Percentiles rank a stretch among this genome's conserved stretches.
These are phyloP conservation scores for Monosporascus sp. DNA, from an alignment of 2,329 filamentous ascomycete genomes.

Conservation along the genomic window DNA sequence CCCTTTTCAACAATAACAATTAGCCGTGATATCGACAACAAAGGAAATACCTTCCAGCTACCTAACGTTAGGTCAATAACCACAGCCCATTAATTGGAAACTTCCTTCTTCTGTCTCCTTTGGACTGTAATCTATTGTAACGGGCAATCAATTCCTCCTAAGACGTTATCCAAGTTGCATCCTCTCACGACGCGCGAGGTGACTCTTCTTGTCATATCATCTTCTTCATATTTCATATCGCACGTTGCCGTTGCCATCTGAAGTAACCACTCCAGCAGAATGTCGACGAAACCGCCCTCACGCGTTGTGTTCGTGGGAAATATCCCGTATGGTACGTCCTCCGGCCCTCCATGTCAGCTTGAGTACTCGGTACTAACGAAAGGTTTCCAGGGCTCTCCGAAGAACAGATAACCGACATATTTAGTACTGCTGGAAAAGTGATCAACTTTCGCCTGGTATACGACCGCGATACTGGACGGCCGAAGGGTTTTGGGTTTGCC, in stretches of 20 bases:
- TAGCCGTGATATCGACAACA: too few relatives aligned
- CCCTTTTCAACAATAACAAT: too few relatives aligned
- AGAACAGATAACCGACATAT: slow-evolving; percentile 92
- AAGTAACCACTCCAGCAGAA: slow-evolving; percentile 33
- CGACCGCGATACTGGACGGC: slow-evolving; percentile 88
- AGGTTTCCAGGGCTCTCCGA: slow-evolving; percentile 74
- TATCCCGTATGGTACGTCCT: slow-evolving; percentile 66
- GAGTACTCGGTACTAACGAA: neutral
- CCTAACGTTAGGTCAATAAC: too few relatives aligned
- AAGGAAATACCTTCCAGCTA: too few relatives aligned
- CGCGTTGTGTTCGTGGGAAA: slow-evolving; percentile 82
- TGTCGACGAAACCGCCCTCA: slow-evolving; percentile 70
- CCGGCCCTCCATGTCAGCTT: neutral
- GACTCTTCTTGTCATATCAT: neutral
- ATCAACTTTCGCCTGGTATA: slow-evolving; percentile 91
- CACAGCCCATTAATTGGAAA: too few relatives aligned
- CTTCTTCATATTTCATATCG: neutral
- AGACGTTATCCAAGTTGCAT: neutral
- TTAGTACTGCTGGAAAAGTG: slow-evolving; percentile 84
- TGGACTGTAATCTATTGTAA: too few relatives aligned
- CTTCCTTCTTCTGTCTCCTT: too few relatives aligned
- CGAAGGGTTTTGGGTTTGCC: slow-evolving; percentile 95
- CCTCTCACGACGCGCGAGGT: neutral
- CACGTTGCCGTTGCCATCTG: neutral
- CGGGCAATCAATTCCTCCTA: neutral